Evolutionary conservation across 2,329 filamentous ascomycete genomes (phyloP).

Genomic region (Hypoxylon sp.): DNA sequence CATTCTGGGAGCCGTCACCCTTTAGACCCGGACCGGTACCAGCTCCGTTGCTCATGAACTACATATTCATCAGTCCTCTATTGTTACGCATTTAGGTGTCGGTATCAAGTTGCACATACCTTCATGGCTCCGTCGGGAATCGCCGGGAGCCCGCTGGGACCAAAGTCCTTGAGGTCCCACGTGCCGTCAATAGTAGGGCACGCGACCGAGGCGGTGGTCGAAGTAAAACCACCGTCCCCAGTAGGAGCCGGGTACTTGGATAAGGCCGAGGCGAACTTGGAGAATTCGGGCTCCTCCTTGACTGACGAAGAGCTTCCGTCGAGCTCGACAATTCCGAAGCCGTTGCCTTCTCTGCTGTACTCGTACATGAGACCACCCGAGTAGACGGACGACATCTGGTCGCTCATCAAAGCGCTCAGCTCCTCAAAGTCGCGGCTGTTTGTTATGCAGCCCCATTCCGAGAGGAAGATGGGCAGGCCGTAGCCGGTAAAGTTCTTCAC

Average conservation of each 20-base stretch:
- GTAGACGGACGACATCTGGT: slow-evolving; percentile 87
- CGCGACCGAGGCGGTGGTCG: slow-evolving; percentile 54
- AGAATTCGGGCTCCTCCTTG: slow-evolving; percentile 69
- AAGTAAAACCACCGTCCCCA: slow-evolving; percentile 58
- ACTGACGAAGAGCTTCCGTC: slow-evolving; percentile 59
- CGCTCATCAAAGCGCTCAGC: slow-evolving; percentile 78
- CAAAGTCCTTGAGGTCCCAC: slow-evolving; percentile 59
- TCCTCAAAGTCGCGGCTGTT: slow-evolving; percentile 85
- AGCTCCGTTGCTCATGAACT: slow-evolving; percentile 63
- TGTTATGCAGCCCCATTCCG: slow-evolving; percentile 89
- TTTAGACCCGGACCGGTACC: slow-evolving; percentile 61
- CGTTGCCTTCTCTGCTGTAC: slow-evolving; percentile 81
- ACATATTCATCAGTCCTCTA: slow-evolving; percentile 17
- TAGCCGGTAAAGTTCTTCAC: slow-evolving; percentile 88
- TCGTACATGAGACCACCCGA: slow-evolving; percentile 97
- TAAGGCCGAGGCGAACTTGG: slow-evolving; percentile 58
- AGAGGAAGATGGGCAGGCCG: slow-evolving; percentile 90
- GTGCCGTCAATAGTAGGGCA: slow-evolving; percentile 59
- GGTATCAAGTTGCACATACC: slow-evolving; percentile 17
- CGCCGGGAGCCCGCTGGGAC: slow-evolving; percentile 57
- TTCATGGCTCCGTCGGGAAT: slow-evolving; percentile 59
- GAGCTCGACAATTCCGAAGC: slow-evolving; percentile 81
- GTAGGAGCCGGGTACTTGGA: slow-evolving; percentile 58
- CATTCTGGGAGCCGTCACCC: slow-evolving; percentile 62
- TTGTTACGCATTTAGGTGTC: background rate